Base-by-base conservation (phyloP, 2,329 filamentous ascomycete genomes). In the Monosporascus ibericus region DNA sequence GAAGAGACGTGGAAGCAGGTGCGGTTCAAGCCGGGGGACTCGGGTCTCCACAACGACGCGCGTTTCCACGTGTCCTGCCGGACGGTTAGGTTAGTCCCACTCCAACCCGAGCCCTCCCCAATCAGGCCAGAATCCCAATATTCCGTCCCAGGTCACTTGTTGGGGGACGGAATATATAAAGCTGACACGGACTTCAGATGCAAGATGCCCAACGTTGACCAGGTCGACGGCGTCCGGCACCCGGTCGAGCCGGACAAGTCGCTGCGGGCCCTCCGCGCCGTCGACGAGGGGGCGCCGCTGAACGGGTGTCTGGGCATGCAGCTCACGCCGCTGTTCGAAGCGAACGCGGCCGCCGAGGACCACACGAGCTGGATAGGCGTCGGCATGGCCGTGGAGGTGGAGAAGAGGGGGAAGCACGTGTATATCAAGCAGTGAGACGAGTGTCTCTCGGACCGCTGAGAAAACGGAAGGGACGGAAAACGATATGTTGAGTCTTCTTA, bases 1-100 rank as follows among this genome's bases (percentile, higher is more conserved):
- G 87, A 92, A 66, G 87, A 91, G 50, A 73, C 72, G 8, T 91
- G 87, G 87, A 84, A 81, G 55, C 74, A 71, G 27, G 75, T 89
- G 38, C 70, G 72, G 22, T 76, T 87, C 59, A 77, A 73, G 38
- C 68, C 71, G 7, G 73, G 73, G 6, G 69, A 68, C 2, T 72
- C 73, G 15, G 80, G 78, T 52, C 74, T 82, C 54, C 70, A 68
- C 44, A 68, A 69, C 39, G 63, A 67, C 42, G 63, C 66, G 14
- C 60, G 64, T 6, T 82, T 84, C 56, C 74, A 80, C 55, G 75
- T 84, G 18, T 80, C 82, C 0, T 86, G 84, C 60, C 80, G 85
- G 30, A 88, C 85, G 1, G 81, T 84, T 1, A 77, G 86, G 75
- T 77, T 60, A 65, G 75, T 65, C 52, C 59, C 56, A 24, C 56